Percentiles rank a stretch among this genome's conserved stretches.
These are phyloP conservation scores for Cryptococcus amylolentus DNA, from an alignment of 1,284 basidiomycete genomes.

Conservation along the genomic window DNA sequence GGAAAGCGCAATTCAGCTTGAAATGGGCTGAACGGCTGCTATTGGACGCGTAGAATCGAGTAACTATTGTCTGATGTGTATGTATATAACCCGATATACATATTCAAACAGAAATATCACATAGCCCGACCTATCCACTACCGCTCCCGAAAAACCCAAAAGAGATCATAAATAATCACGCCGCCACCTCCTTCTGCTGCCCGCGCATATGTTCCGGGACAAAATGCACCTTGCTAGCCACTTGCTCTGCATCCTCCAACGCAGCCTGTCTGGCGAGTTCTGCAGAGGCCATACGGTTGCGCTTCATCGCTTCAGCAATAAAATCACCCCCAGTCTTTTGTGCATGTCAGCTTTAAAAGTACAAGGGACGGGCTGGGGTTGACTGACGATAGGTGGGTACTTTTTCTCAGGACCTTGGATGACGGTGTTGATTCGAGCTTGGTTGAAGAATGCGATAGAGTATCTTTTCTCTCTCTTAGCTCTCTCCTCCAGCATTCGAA, in stretches of 20 bases:
- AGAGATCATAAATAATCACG: no score
- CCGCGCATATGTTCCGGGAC: constrained; percentile 25
- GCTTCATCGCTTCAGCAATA: constrained; percentile 28
- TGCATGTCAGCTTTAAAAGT: not conserved
- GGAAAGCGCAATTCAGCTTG: no score
- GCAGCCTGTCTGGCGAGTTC: constrained; percentile 24
- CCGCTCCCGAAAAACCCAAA: no score
- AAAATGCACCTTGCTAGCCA: constrained; percentile 27
- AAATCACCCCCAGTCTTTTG: constrained; percentile 31
- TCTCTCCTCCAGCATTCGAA: not conserved
- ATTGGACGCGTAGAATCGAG: no score
- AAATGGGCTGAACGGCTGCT: no score
- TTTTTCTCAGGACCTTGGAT: constrained; percentile 36
- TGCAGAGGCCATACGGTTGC: constrained; percentile 34
- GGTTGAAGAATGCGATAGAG: constrained; percentile 39
- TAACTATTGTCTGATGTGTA: no score
- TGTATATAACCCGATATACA: no score
- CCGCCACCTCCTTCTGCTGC: no score
- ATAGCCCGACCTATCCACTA: no score
- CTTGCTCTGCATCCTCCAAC: constrained; percentile 11
- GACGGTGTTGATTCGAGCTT: constrained; percentile 24
- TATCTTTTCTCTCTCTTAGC: constrained; percentile 7
- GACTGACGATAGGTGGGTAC: constrained; percentile 31
- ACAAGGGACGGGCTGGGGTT: not conserved
- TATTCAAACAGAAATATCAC: no score